A percentile compares a stretch with the other conserved stretches of the same genome.
Evolutionary conservation across 2,329 filamentous ascomycete genomes (phyloP).

Genomic region (Biscogniauxia sp.): DNA sequence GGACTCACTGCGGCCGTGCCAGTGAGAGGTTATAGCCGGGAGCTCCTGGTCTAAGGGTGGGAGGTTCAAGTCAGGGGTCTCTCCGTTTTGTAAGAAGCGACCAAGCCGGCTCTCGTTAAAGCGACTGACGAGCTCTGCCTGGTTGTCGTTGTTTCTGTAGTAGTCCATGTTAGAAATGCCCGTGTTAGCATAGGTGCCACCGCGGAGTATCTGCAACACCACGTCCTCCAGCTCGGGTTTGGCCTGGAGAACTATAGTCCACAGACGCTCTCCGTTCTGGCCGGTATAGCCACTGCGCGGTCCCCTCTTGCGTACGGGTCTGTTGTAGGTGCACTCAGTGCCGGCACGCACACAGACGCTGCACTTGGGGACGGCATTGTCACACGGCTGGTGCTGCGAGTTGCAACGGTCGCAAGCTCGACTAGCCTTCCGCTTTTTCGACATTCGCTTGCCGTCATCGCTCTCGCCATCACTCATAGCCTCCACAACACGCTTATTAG

Average conservation of each 20-base stretch:
- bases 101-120: constrained; percentile 34
- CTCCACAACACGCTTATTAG: constrained; percentile 22
- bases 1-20: constrained; percentile 11
- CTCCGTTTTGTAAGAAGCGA: constrained; percentile 31
- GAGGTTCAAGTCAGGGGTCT: constrained; percentile 27
- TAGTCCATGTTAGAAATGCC: constrained; percentile 32
- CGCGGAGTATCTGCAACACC: constrained; percentile 30
- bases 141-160: constrained; percentile 33
- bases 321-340: constrained; percentile 34
- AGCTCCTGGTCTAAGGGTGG: constrained; percentile 25
- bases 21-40: constrained; percentile 17
- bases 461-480: constrained; percentile 36
- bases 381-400: constrained; percentile 47
- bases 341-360: constrained; percentile 42
- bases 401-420: constrained; percentile 45
- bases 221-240: constrained; percentile 32
- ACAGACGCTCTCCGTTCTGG: constrained; percentile 35
- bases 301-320: constrained; percentile 34
- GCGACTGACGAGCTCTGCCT: constrained; percentile 31
- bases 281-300: constrained; percentile 35
- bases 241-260: constrained; percentile 33
- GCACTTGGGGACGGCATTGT: constrained; percentile 46
- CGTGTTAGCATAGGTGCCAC: constrained; percentile 29
- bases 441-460: constrained; percentile 30
- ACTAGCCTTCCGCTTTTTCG: constrained; percentile 37